Evolutionary conservation across 2,329 filamentous ascomycete species (phyloP), one percentile per base, ranked within the genome.

Genomic region (Phoma herbarum): DNA sequence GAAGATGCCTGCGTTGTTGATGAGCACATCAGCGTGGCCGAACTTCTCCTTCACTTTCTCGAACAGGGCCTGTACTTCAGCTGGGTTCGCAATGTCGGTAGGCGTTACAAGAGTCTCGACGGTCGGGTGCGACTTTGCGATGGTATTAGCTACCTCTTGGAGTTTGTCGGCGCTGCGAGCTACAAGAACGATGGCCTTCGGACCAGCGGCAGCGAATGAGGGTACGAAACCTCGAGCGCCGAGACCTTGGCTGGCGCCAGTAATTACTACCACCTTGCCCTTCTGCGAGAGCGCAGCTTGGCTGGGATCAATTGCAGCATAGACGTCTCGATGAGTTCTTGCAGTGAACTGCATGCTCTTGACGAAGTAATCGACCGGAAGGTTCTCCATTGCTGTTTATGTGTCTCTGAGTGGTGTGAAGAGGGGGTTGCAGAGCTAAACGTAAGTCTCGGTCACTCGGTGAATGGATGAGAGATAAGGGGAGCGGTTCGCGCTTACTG

Each of bases 171-270:
- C 63, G 6, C 68, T 66, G 3, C 73, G 70, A 23, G 74, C 77
- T 0, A 74, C 65, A 4, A 80, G 68, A 1, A 79, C 71, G 2
- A 79, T 66, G 6, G 62, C 77, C 47, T 74, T 77, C 2, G 71
- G 60, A 20, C 69, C 67, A 22, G 78, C 75, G 33, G 68, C 69
- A 1, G 75, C 77, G 44, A 79, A 78, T 2, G 77, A 70, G 2
- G 73, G 70, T 1, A 66, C 74, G n/a, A 79, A 70, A 9, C 57
- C 70, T 65, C 71, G 25, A 39, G 64, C 68, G 20, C 77, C 80
- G 22, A 81, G 59, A 2, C 79, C 79, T 28, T 74, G 75, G 44
- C 74, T 77, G 1, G 78, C 78, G 0, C 79, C 79, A n/a, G 78
- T 81, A 58, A 81, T 75, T 31, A 80, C 67, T 7, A 75, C 60